Evolutionary conservation across 805 yeast genomes (phyloP).

Genomic region (Kazachstania africana): DNA sequence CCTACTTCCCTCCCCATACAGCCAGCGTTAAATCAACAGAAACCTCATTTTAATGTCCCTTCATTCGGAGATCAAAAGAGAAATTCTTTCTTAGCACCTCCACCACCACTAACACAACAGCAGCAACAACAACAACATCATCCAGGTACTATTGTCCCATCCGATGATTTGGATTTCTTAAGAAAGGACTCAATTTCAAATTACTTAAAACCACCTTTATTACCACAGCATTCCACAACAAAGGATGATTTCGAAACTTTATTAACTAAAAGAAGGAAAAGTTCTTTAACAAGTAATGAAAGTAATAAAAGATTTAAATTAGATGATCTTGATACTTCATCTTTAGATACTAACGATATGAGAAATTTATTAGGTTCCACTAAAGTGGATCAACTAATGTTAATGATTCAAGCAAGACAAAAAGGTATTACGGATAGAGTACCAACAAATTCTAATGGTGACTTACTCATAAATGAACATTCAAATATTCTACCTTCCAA

Average conservation of each 20-base stretch:
- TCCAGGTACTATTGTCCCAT: not conserved
- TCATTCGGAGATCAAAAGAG: slow-evolving; percentile 1
- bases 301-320: not conserved
- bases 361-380: slow-evolving; percentile 74
- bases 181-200: slow-evolving; percentile 14
- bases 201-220: slow-evolving; percentile 18
- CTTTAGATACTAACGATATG: slow-evolving; percentile 39
- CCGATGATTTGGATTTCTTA: slow-evolving; percentile 2
- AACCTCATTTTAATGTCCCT: slow-evolving; percentile 2
- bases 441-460: slow-evolving; percentile 58
- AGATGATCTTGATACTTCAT: not conserved
- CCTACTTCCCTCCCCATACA: not conserved
- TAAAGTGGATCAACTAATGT: slow-evolving; percentile 82
- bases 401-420: slow-evolving; percentile 79
- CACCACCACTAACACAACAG: slow-evolving; percentile 2
- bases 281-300: slow-evolving; percentile 13
- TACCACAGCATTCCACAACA: no score
- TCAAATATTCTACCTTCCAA: slow-evolving; percentile 44
- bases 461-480: slow-evolving; percentile 40
- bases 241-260: slow-evolving; percentile 16
- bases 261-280: slow-evolving; percentile 23
- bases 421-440: slow-evolving; percentile 60
- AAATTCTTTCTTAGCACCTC: slow-evolving; percentile 1
- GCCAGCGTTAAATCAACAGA: not conserved
- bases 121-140: no score